Base-by-base conservation (phyloP, 352 stramenopile genomes). In the Pythium folliculosum region DNA sequence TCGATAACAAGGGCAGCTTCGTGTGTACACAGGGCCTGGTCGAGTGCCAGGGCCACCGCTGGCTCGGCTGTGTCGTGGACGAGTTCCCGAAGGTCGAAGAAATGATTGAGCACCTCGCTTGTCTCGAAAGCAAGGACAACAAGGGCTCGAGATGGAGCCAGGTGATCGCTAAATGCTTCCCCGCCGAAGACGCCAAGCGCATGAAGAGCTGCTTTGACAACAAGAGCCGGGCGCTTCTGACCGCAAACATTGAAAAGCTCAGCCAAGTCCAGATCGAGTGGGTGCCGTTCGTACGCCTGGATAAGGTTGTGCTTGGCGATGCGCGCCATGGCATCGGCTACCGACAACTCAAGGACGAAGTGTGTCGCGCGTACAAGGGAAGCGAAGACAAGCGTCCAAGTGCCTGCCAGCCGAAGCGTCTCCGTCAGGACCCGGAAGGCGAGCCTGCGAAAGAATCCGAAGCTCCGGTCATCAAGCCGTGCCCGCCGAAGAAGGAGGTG, bases 1-100 rank as follows among this genome's bases (percentile, higher is more conserved):
- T 81, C 21, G 84, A 92, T 38, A 60, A 58, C 22, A 72, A 79
- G 23, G 82, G 85, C 19, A 81, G 86, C 12, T 92, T 93, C 60
- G 74, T 88, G 14, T 95, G 87, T 57, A 81, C 71, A 54, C 78
- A 81, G 63, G 87, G 87, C 16, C 72, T 80, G 48, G 72, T 90
- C 19, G 87, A 95, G 63, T 95, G 87, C 60, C 67, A 82, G 47
- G 87, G 83, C 12, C 87, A 95, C 69, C 84, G 84, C 53, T 95
- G 83, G 80, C 76, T 95, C 45, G 90, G 83, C 65, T 95, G 87
- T 56, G 82, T 75, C 5, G 80, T 91, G 23, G 78, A 88, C 6
- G 76, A 91, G 37, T 90, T 88, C 51, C 75, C 79, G 3, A 69
- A 90, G 67, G 56, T 95, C 3, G 76, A 77, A 21, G 78, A 90